These are phyloP conservation scores for Strobilomyces confusus DNA, from an alignment of 768 basidiomycete genomes.

Conservation along the genomic window DNA sequence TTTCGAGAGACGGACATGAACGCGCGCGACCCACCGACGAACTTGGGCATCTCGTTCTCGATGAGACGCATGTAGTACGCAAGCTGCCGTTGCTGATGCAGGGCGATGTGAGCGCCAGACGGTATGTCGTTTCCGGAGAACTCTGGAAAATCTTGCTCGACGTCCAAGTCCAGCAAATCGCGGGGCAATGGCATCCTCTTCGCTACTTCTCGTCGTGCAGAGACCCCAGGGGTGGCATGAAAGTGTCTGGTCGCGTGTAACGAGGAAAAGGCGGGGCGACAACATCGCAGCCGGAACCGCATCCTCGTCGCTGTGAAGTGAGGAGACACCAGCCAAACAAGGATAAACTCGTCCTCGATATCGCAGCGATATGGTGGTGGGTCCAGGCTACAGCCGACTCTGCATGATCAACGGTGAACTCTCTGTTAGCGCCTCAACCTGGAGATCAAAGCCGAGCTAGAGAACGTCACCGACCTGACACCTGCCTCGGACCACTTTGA, in stretches of 20 bases:
- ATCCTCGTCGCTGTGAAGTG: slow-evolving; percentile 9
- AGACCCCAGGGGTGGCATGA: slow-evolving; percentile 21
- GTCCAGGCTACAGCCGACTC: slow-evolving; percentile 23
- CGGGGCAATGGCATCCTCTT: slow-evolving; percentile 37
- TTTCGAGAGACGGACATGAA: slow-evolving; percentile 6
- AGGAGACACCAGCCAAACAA: slow-evolving; percentile 20
- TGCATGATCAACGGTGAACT: not conserved
- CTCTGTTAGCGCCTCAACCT: slow-evolving; percentile 49
- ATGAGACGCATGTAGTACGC: slow-evolving; percentile 81
- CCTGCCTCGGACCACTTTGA: slow-evolving; percentile 70
- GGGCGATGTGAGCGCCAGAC: slow-evolving; percentile 63
- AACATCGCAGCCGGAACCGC: slow-evolving; percentile 17
- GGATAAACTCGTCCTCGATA: slow-evolving; percentile 15
- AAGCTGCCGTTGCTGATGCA: slow-evolving; percentile 70
- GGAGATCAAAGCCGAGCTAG: slow-evolving; percentile 75
- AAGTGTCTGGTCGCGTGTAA: slow-evolving; percentile 17
- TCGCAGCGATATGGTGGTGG: slow-evolving; percentile 47
- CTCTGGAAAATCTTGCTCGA: slow-evolving; percentile 34
- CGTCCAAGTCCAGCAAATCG: slow-evolving; percentile 32
- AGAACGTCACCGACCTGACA: slow-evolving; percentile 67
- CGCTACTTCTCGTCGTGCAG: slow-evolving; percentile 14
- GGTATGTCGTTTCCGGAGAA: slow-evolving; percentile 56
- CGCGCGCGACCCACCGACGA: slow-evolving; percentile 58
- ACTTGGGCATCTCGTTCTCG: slow-evolving; percentile 83
- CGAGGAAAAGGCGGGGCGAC: slow-evolving; percentile 10